Base-by-base conservation (phyloP, 257 asterid genomes). In the Solanum corneliomulleri region DNA sequence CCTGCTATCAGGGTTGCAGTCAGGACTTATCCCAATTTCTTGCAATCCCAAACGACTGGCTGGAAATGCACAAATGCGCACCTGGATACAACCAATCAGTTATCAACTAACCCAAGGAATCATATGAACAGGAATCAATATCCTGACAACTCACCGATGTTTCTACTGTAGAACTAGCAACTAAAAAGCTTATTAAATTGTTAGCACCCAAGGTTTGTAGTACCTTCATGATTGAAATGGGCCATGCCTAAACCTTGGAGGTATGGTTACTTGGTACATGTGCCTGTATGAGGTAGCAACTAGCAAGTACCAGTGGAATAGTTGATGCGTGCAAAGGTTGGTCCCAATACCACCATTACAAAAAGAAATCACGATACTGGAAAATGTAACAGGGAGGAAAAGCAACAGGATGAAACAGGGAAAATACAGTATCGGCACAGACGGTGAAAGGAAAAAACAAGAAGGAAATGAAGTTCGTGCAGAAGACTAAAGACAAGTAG, bases 51-150 rank as follows among this genome's bases (percentile, higher is more conserved):
- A 84, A 29, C 89, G 93, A 81, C 94, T 88, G 1, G 95, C 94
- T 45, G 99, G 99, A 89, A 97, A 97, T 83, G 99, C 99, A 93
- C 99, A 97, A 45, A 97, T 92, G 37, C 98, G 95, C 41, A 97
- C 91, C 99, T 97, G 94, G 85, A 90, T 85, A 60, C 44, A 71
- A 77, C 68, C 62, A 7, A 76, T 16, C 62, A 80, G 85, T 52
- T 45, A 45, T 45, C 20, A 84, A 72, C 11, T 60, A 42, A 62
- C 71, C 44, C 81, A 5, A 66, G 68, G 44, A 39, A 52, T 72
- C 85, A 81, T 33, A 49, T 72, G 33, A 25, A 47, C 47, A 72
- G 84, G 49, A 76, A 33, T 72, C 74, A 49, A 52, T 31, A 72
- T 70, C 56, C 85, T 6, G 31, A 49, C 66, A 49, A 49, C 31